Evolutionary conservation across 2,329 filamentous ascomycete genomes (phyloP).

Genomic region (Orbilia ellipsospora): DNA sequence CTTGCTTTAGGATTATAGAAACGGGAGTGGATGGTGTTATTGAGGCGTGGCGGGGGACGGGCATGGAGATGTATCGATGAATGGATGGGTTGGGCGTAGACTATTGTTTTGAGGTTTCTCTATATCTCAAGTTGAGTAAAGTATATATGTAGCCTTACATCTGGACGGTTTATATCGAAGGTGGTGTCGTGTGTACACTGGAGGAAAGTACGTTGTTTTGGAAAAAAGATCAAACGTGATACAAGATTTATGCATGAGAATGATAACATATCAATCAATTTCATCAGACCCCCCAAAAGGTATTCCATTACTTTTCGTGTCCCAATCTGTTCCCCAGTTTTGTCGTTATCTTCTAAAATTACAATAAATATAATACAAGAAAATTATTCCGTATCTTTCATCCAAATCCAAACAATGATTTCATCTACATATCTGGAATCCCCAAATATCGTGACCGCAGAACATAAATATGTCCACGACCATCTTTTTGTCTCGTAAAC

Average conservation of each 20-base stretch:
- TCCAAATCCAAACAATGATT: background rate
- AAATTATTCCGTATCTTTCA: background rate
- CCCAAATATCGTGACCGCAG: background rate
- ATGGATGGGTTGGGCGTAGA: background rate
- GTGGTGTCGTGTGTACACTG: too few species aligned
- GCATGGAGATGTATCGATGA: background rate
- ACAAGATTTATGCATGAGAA: too few species aligned
- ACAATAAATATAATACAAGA: slow-evolving; percentile 12
- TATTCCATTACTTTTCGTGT: too few species aligned
- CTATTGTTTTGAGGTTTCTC: background rate
- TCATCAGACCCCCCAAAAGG: too few species aligned
- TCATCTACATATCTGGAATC: too few species aligned
- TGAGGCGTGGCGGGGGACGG: slow-evolving; percentile 66
- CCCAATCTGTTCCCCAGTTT: background rate
- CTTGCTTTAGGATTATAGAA: slow-evolving; percentile 78
- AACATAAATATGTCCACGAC: background rate
- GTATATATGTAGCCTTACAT: too few species aligned
- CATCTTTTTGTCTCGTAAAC: background rate
- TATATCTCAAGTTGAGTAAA: too few species aligned
- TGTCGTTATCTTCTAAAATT: background rate
- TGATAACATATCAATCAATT: too few species aligned
- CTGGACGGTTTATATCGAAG: too few species aligned
- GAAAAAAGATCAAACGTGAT: too few species aligned
- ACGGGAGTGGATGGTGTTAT: slow-evolving; percentile 73
- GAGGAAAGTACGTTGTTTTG: too few species aligned